Conservation (phyloP, 78 protist genomes). For the Speleostelium caveatum region DNA sequence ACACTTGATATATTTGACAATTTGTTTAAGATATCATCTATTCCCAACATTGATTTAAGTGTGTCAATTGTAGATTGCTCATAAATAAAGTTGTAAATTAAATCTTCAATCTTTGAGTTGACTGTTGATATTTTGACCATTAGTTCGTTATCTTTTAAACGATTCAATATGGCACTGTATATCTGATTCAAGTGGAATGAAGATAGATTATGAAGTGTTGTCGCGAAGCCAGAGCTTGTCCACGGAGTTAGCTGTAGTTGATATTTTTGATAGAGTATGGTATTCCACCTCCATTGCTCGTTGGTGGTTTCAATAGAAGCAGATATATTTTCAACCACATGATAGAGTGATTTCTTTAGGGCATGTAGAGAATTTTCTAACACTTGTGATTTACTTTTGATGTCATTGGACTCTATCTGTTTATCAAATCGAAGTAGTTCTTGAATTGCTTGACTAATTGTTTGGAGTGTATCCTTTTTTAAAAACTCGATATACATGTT, state of each 20-base stretch:
- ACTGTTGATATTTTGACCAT: conserved; percentile 12
- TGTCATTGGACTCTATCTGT: not conserved
- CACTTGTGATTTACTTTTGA: conserved; percentile 2
- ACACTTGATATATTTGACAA: conserved; percentile 42
- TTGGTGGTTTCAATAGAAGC: not conserved
- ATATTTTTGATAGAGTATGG: conserved; percentile 13
- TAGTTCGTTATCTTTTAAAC: conserved; percentile 28
- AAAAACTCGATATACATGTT: conserved; percentile 7
- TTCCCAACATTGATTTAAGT: conserved; percentile 22
- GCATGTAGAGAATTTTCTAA: conserved; percentile 30
- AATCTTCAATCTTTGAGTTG: conserved; percentile 34
- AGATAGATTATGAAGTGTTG: conserved; percentile 59
- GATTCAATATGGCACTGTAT: conserved; percentile 29
- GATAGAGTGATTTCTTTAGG: conserved; percentile 17
- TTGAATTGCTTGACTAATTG: conserved; percentile 19
- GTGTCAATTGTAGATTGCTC: conserved; percentile 24
- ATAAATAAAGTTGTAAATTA: conserved; percentile 18
- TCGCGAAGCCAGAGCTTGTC: conserved; percentile 5
- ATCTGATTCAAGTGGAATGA: conserved; percentile 50
- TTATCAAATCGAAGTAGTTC: conserved; percentile 40
- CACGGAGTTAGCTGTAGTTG: not conserved
- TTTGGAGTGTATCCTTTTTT: conserved; percentile 7
- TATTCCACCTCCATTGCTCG: conserved; percentile 56
- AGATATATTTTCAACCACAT: conserved; percentile 15
- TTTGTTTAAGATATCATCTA: conserved; percentile 52